These are phyloP conservation scores for Brassica nigra DNA, from an alignment of 345 rosid genomes.

Conservation along the genomic window DNA sequence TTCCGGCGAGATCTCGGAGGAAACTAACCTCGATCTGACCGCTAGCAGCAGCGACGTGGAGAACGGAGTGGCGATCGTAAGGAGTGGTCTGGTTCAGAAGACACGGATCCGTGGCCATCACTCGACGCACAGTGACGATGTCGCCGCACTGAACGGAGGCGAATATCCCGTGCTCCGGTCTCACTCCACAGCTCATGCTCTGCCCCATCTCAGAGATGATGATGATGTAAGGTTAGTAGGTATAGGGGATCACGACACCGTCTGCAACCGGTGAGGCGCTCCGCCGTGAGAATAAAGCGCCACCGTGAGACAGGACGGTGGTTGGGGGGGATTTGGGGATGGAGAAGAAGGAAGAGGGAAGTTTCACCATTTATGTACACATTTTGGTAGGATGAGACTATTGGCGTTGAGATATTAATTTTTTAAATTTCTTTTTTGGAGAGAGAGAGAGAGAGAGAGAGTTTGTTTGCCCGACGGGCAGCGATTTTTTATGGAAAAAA, in stretches of 20 bases:
- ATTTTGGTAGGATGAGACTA: conserved; percentile 20
- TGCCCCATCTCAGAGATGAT: conserved; percentile 69
- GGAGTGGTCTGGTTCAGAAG: conserved; percentile 57
- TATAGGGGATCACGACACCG: conserved; percentile 45
- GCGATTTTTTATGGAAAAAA: conserved; percentile 7
- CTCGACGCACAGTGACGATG: conserved; percentile 47
- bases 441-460: conserved; percentile 30
- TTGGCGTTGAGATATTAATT: conserved; percentile 22
- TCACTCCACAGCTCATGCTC: conserved; percentile 76
- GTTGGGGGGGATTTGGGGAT: conserved; percentile 8
- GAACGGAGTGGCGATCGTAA: conserved; percentile 85
- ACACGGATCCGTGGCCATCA: conserved; percentile 59
- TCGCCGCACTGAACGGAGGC: conserved; percentile 81
- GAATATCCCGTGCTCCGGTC: conserved; percentile 70
- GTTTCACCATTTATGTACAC: conserved; percentile 46
- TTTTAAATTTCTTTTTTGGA: background rate
- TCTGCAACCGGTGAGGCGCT: conserved; percentile 53
- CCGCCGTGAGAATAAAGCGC: conserved; percentile 38
- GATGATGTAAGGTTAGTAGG: background rate
- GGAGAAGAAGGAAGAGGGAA: conserved; percentile 39
- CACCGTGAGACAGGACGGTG: conserved; percentile 48
- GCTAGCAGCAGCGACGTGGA: conserved; percentile 93
- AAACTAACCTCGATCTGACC: conserved; percentile 91
- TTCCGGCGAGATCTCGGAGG: conserved; percentile 11
- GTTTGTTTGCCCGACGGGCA: conserved; percentile 55